These are phyloP conservation scores for Amanita thiersii DNA, from an alignment of 768 basidiomycete species.

Conservation along the genomic window DNA sequence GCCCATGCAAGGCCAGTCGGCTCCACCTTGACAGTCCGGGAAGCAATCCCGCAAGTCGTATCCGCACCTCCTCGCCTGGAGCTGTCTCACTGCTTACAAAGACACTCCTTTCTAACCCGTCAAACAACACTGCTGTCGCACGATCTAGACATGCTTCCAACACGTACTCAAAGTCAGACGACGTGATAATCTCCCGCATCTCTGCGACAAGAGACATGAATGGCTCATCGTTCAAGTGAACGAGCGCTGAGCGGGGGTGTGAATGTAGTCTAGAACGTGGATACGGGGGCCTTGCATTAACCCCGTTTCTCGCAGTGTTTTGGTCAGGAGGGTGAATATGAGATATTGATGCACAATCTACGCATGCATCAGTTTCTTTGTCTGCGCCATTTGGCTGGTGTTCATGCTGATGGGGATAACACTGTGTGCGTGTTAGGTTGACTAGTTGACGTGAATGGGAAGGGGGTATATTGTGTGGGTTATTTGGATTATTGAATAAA, in stretches of 20 bases:
- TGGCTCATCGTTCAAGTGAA: constrained; percentile 24
- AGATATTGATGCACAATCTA: constrained; percentile 6
- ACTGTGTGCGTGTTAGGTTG: background rate
- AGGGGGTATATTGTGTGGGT: constrained; percentile 8
- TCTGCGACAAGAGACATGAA: constrained; percentile 65
- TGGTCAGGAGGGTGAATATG: constrained; percentile 16
- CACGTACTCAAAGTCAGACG: constrained; percentile 63
- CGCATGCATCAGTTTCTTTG: constrained; percentile 1
- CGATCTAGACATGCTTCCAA: constrained; percentile 68
- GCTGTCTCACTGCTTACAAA: constrained; percentile 29
- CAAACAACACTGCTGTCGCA: constrained; percentile 56
- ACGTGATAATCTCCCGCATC: constrained; percentile 53
- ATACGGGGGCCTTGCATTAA: constrained; percentile 11
- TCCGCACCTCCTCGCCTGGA: constrained; percentile 32
- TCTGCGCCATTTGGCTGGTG: background rate
- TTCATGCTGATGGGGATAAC: background rate
- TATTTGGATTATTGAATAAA: constrained; percentile 9
- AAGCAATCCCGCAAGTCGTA: constrained; percentile 71
- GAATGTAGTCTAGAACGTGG: constrained; percentile 1
- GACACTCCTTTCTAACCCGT: constrained; percentile 54
- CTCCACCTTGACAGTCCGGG: constrained; percentile 80
- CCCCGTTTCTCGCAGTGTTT: background rate
- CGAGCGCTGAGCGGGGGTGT: background rate
- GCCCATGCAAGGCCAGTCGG: constrained; percentile 51
- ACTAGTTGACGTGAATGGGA: background rate